Evolutionary conservation across 2,329 filamentous ascomycete species (phyloP).

Genomic region (Sclerotinia subarctica): DNA sequence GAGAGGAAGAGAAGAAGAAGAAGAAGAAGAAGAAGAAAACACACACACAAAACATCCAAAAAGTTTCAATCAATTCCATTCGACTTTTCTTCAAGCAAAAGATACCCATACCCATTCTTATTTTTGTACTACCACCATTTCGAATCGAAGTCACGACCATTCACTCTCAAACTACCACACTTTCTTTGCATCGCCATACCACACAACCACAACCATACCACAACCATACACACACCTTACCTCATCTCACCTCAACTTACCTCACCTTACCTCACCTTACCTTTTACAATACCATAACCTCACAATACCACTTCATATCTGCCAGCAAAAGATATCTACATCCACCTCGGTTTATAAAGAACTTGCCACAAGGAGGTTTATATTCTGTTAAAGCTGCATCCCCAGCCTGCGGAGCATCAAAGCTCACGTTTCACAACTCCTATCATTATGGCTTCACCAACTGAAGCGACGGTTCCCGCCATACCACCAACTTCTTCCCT

Average conservation of each 20-base stretch:
- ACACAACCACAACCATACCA: neutral
- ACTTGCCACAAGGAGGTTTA: neutral
- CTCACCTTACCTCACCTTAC: neutral
- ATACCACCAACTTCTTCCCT: conserved; percentile 2
- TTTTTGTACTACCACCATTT: conserved; percentile 12
- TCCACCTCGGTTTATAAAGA: neutral
- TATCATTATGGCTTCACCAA: conserved; percentile 17
- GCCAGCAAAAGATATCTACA: neutral
- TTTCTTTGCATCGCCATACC: neutral
- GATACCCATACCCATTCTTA: conserved; percentile 19
- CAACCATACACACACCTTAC: neutral
- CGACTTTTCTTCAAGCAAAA: conserved; percentile 10
- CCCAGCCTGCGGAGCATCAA: conserved; percentile 13
- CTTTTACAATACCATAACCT: neutral
- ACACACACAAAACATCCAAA: neutral
- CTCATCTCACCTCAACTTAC: too few species aligned
- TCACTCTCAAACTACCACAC: neutral
- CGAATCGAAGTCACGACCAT: conserved; percentile 5
- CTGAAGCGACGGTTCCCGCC: conserved; percentile 9
- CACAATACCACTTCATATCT: neutral
- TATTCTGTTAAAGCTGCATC: conserved; percentile 1
- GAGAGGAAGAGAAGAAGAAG: neutral
- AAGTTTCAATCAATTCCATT: conserved; percentile 12
- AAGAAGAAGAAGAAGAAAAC: too few species aligned
- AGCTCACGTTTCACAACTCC: conserved; percentile 7